A percentile compares a stretch with the other conserved stretches of the same genome.
These are phyloP conservation scores for Aureobasidium mangrovei DNA, from an alignment of 2,329 filamentous ascomycete genomes.

Conservation along the genomic window DNA sequence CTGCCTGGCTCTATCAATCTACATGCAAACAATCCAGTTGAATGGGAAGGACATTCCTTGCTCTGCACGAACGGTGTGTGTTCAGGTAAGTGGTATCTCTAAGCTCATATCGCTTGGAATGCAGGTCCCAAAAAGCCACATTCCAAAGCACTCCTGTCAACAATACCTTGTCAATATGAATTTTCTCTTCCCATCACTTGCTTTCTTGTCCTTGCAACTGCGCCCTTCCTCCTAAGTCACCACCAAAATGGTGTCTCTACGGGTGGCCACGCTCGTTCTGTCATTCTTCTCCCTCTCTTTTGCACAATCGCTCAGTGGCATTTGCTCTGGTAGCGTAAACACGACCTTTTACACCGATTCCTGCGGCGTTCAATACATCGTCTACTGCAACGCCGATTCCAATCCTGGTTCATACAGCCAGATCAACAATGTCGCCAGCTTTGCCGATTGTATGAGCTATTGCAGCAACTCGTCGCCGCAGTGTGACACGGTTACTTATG, in stretches of 20 bases:
- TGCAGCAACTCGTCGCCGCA: background rate
- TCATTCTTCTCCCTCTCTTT: background rate
- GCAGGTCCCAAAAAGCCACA: background rate
- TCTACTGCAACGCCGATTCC: constrained; percentile 15
- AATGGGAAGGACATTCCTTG: background rate
- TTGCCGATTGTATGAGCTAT: background rate
- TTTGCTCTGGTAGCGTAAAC: background rate
- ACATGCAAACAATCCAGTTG: background rate
- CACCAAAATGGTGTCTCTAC: constrained; percentile 11
- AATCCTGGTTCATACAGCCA: constrained; percentile 6
- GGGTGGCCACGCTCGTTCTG: background rate
- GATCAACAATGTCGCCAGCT: background rate
- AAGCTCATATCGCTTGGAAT: background rate
- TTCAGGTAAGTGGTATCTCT: background rate
- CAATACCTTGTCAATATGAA: background rate
- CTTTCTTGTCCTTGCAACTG: background rate
- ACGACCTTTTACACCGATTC: constrained; percentile 11
- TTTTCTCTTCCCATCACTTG: background rate
- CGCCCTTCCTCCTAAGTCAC: background rate
- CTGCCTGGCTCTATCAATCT: background rate
- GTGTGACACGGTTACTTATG: constrained; percentile 4
- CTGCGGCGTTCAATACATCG: constrained; percentile 9
- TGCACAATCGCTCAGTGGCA: background rate
- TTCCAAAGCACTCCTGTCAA: constrained; percentile 8
- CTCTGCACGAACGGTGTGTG: background rate